Base-by-base conservation (phyloP, 768 basidiomycete genomes). In the Boletus vermiculosoides region DNA sequence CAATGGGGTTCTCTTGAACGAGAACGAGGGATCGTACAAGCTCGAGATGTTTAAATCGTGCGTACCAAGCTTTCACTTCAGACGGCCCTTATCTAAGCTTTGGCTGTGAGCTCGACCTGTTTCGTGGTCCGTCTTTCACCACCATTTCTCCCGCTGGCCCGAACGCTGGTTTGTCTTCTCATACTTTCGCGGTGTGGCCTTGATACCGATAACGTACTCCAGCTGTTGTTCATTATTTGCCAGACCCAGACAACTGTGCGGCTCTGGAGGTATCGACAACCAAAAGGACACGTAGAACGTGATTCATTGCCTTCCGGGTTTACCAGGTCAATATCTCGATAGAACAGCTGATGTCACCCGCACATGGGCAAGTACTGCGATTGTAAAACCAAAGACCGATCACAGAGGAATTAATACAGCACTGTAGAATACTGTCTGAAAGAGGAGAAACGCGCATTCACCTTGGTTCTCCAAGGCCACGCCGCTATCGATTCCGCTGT, bases 341-440 rank as follows among this genome's bases (percentile, higher is more conserved):
- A 96, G 96, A 11, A 98, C 96, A 0, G 98, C 96, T 2, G 97
- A 99, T 67, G 90, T 90, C 18, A 96, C 94, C 1, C 79, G 94
- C 41, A 97, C 93, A 58, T 88, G 85, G 86, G 90, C 88, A 66
- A 63, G 82, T 50, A 39, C 23, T 22, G 0, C 16, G 20, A 33
- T 49, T 51, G 6, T 49, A 15, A 50, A 31, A 51, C 18, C 34
- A 25, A 52, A 15, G 39, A n/a, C 9, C 4, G 8, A 47, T 50
- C 9, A 49, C 51, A 52, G 20, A 58, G 0, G 28, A 20, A 20
- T 54, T 18, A 12, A 46, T 36, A 28, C 56, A 92, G 86, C 94
- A 98, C 69, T 98, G 98, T 67, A 93, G 93, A 30, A 85, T 78
- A 2, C 93, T 95, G 0, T 86, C 86, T 8, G 77, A n/a, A 79